Percentiles rank a stretch among this genome's conserved stretches.
Evolutionary conservation across 257 asterid genomes (phyloP).

Genomic region (Cinchona pubescens): DNA sequence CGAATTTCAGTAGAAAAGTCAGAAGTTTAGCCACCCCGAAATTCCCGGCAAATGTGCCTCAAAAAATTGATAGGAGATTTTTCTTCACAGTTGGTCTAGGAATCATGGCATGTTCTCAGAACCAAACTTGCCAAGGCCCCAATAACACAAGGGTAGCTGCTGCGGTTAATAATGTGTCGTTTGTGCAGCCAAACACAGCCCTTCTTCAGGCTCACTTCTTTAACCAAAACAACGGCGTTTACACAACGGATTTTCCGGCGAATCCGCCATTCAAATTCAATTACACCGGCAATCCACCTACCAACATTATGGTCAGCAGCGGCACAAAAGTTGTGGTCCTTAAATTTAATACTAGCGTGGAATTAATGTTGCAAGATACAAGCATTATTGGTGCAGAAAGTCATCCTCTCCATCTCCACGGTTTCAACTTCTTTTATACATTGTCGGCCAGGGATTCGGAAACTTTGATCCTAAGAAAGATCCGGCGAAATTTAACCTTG

Average conservation of each 20-base stretch:
- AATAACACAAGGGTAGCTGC: slow-evolving; percentile 54
- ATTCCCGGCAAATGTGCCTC: slow-evolving; percentile 56
- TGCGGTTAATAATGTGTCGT: slow-evolving; percentile 51
- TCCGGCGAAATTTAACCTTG: slow-evolving; percentile 47
- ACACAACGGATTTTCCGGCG: slow-evolving; percentile 53
- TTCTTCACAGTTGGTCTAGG: slow-evolving; percentile 72
- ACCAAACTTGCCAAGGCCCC: slow-evolving; percentile 56
- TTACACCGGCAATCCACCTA: slow-evolving; percentile 57
- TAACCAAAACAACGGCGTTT: slow-evolving; percentile 50
- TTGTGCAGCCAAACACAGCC: slow-evolving; percentile 51
- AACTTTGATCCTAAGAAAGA: slow-evolving; percentile 54
- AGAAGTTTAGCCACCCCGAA: slow-evolving; percentile 41
- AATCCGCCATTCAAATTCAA: slow-evolving; percentile 54
- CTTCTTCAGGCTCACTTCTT: slow-evolving; percentile 59
- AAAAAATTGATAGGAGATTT: slow-evolving; percentile 37
- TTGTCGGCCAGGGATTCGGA: slow-evolving; percentile 57
- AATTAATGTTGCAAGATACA: slow-evolving; percentile 62
- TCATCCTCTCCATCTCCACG: slow-evolving; percentile 71
- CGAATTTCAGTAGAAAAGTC: slow-evolving; percentile 31
- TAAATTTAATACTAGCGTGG: slow-evolving; percentile 44
- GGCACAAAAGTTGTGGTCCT: slow-evolving; percentile 54
- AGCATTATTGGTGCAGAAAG: slow-evolving; percentile 55
- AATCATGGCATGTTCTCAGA: slow-evolving; percentile 38
- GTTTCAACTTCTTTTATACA: slow-evolving; percentile 62
- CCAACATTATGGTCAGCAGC: slow-evolving; percentile 29